A percentile compares a stretch with the other conserved stretches of the same genome.
Evolutionary conservation across 2,329 filamentous ascomycete genomes (phyloP).

Genomic region (Pseudogymnoascus destructans): DNA sequence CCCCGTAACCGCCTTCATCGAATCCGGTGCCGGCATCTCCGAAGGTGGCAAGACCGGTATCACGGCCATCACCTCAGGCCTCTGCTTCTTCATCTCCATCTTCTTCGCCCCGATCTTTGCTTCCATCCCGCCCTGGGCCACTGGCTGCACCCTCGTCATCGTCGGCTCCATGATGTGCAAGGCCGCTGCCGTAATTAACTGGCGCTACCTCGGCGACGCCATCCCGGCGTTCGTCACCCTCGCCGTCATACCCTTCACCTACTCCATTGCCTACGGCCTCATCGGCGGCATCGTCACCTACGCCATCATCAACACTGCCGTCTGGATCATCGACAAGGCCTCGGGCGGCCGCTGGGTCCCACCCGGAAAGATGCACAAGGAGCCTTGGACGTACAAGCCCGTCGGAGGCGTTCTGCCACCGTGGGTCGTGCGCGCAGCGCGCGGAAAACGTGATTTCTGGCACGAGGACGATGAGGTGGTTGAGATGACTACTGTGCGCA

Average conservation of each 20-base stretch:
- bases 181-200: slow-evolving; percentile 73
- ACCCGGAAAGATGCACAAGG: slow-evolving; percentile 61
- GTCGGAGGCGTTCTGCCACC: slow-evolving; percentile 62
- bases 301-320: slow-evolving; percentile 57
- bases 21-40: slow-evolving; percentile 80
- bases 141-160: slow-evolving; percentile 74
- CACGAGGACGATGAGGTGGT: slow-evolving; percentile 27
- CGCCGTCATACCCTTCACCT: slow-evolving; percentile 78
- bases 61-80: slow-evolving; percentile 64
- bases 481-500: background rate
- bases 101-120: slow-evolving; percentile 89
- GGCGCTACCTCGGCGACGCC: slow-evolving; percentile 72
- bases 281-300: slow-evolving; percentile 68
- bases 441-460: slow-evolving; percentile 68
- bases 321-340: slow-evolving; percentile 54
- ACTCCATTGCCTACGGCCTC: slow-evolving; percentile 75
- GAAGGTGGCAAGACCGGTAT: slow-evolving; percentile 77
- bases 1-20: slow-evolving; percentile 76
- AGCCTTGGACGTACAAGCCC: slow-evolving; percentile 67
- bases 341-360: slow-evolving; percentile 61
- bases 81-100: slow-evolving; percentile 76
- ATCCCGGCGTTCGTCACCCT: slow-evolving; percentile 77
- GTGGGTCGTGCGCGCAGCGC: slow-evolving; percentile 52
- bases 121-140: slow-evolving; percentile 80
- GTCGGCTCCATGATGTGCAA: slow-evolving; percentile 81